phyloP scores from a whole-genome alignment of 768 basidiomycete species.

The Termitomyces sp. region DNA sequence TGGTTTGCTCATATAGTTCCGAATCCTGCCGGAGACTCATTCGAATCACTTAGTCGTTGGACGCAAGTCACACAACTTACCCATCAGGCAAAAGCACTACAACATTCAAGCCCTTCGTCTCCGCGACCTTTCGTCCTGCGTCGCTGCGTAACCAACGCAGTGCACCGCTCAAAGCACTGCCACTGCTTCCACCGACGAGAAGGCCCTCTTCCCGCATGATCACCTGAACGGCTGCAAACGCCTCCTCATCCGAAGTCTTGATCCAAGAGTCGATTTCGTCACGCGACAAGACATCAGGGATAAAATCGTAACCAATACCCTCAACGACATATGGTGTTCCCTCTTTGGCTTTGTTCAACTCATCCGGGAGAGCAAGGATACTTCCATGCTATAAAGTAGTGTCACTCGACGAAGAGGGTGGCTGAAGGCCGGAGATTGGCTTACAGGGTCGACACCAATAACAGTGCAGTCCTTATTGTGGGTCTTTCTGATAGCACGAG shows the following conservation, averaged over 20 bases:
- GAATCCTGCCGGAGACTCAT: conserved; percentile 51
- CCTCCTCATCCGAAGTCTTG: conserved; percentile 79
- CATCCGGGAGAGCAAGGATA: conserved; percentile 72
- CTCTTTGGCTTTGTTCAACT: conserved; percentile 51
- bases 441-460: conserved; percentile 89
- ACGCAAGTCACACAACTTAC: conserved; percentile 38
- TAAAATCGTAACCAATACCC: conserved; percentile 96
- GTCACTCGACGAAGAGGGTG: background rate
- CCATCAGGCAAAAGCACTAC: conserved; percentile 90
- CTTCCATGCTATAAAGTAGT: conserved; percentile 68
- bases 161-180: conserved; percentile 78
- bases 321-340: conserved; percentile 74
- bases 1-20: conserved; percentile 92
- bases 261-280: conserved; percentile 75
- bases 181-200: conserved; percentile 91
- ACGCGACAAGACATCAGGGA: conserved; percentile 83
- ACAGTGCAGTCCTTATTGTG: conserved; percentile 73
- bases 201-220: conserved; percentile 86
- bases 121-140: conserved; percentile 59
- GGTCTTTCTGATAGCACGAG: conserved; percentile 71
- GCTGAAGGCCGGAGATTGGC: conserved; percentile 18
- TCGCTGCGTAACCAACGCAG: conserved; percentile 73
- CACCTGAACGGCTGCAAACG: conserved; percentile 70
- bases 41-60: background rate
- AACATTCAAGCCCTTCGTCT: conserved; percentile 76